These are phyloP conservation scores for Penicillium freii DNA, from an alignment of 2,329 filamentous ascomycete genomes.

Conservation along the genomic window DNA sequence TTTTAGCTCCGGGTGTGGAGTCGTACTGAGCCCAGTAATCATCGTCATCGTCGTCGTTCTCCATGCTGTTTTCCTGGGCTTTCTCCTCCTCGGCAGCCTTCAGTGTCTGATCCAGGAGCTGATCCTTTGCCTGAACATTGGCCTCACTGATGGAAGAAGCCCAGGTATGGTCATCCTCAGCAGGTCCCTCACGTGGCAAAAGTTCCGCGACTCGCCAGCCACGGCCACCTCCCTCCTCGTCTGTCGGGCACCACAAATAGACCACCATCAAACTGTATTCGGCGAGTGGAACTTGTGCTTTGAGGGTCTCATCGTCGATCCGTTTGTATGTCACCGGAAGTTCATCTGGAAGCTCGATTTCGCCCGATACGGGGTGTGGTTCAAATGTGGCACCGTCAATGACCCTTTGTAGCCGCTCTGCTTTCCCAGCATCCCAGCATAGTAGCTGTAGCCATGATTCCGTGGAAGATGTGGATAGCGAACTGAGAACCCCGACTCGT, in stretches of 20 bases:
- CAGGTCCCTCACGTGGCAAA: slow-evolving; percentile 49
- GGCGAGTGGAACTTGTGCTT: slow-evolving; percentile 52
- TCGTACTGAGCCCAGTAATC: slow-evolving; percentile 66
- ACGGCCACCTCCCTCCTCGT: slow-evolving; percentile 52
- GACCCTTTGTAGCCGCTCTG: slow-evolving; percentile 52
- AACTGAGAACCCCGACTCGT: slow-evolving; percentile 57
- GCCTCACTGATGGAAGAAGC: slow-evolving; percentile 55
- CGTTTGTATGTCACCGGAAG: slow-evolving; percentile 56
- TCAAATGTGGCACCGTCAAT: slow-evolving; percentile 58
- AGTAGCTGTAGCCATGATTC: slow-evolving; percentile 60
- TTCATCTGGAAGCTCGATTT: slow-evolving; percentile 62
- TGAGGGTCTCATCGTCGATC: slow-evolving; percentile 62
- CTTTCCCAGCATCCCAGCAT: slow-evolving; percentile 57
- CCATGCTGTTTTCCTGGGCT: slow-evolving; percentile 18
- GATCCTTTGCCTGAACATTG: slow-evolving; percentile 46
- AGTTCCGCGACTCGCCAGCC: slow-evolving; percentile 62
- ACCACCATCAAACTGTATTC: slow-evolving; percentile 57
- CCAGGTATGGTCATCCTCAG: slow-evolving; percentile 54
- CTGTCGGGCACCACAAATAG: slow-evolving; percentile 61
- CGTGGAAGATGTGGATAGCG: slow-evolving; percentile 41
- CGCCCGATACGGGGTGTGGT: slow-evolving; percentile 63
- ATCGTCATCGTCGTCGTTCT: slow-evolving; percentile 61
- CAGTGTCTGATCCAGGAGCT: slow-evolving; percentile 38
- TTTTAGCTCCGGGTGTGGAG: slow-evolving; percentile 49
- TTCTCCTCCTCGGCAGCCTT: slow-evolving; percentile 29